Conservation (phyloP, 2,329 filamentous ascomycete species). For the Alternaria gansuensis region DNA sequence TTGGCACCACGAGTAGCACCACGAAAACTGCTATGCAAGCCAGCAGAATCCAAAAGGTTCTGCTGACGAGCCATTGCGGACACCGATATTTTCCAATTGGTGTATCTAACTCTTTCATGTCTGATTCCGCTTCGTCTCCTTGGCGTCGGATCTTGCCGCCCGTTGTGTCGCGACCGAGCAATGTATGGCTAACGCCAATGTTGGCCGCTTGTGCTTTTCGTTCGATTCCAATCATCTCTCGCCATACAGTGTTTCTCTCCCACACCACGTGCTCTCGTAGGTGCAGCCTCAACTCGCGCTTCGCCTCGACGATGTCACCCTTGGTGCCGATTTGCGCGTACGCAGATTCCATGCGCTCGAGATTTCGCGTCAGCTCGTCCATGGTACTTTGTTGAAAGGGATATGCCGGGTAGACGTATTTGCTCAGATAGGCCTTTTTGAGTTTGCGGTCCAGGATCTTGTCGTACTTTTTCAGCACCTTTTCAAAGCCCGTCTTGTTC, state of each 20-base stretch:
- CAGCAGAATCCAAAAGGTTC: slow-evolving; percentile 80
- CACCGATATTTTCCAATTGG: slow-evolving; percentile 79
- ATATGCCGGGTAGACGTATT: slow-evolving; percentile 78
- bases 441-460: slow-evolving; percentile 89
- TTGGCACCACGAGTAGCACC: slow-evolving; percentile 75
- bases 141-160: slow-evolving; percentile 76
- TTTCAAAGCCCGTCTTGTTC: slow-evolving; percentile 95
- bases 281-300: slow-evolving; percentile 86
- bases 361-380: slow-evolving; percentile 73
- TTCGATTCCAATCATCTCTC: slow-evolving; percentile 98
- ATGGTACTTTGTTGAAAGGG: slow-evolving; percentile 81
- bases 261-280: slow-evolving; percentile 96
- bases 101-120: slow-evolving; percentile 75
- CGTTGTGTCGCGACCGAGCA: slow-evolving; percentile 79
- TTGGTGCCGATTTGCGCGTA: slow-evolving; percentile 85
- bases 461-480: slow-evolving; percentile 98
- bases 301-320: slow-evolving; percentile 78
- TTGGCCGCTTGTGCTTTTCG: slow-evolving; percentile 93
- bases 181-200: slow-evolving; percentile 77
- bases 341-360: slow-evolving; percentile 76
- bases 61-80: slow-evolving; percentile 84
- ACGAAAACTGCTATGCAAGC: slow-evolving; percentile 76
- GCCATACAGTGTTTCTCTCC: slow-evolving; percentile 98
- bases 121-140: slow-evolving; percentile 77
- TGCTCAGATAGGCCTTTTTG: slow-evolving; percentile 77